Percentiles rank a stretch among this genome's conserved stretches.
These are phyloP conservation scores for Neocallimastix lanati DNA, from an alignment of 192 early-diverging fungal species.

Conservation along the genomic window DNA sequence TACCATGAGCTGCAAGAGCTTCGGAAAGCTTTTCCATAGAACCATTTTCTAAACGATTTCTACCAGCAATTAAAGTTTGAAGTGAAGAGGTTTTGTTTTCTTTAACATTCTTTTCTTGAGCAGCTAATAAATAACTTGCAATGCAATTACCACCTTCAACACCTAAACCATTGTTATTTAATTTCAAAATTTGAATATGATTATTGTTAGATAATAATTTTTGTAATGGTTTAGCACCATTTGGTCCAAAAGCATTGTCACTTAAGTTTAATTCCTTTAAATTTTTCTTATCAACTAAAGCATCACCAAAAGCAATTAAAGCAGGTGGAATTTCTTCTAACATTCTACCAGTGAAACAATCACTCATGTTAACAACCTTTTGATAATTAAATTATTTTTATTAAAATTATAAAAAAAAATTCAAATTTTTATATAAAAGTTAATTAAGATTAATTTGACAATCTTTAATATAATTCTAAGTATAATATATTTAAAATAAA, in stretches of 20 bases:
- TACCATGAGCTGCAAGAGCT: slow-evolving; percentile 59
- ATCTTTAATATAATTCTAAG: too few species aligned
- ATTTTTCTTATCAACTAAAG: slow-evolving; percentile 56
- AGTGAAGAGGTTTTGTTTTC: slow-evolving; percentile 47
- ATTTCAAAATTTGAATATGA: slow-evolving; percentile 56
- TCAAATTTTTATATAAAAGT: too few species aligned
- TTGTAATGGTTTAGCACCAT: slow-evolving; percentile 73
- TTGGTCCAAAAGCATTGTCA: slow-evolving; percentile 97
- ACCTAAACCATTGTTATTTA: slow-evolving; percentile 96
- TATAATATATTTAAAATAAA: too few species aligned
- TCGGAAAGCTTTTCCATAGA: slow-evolving; percentile 56
- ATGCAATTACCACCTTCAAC: slow-evolving; percentile 69
- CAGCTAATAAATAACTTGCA: slow-evolving; percentile 59
- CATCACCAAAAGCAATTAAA: slow-evolving; percentile 62
- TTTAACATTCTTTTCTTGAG: slow-evolving; percentile 46
- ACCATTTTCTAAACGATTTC: slow-evolving; percentile 82
- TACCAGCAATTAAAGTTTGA: slow-evolving; percentile 67
- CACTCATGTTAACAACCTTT: slow-evolving; percentile 58
- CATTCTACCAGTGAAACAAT: slow-evolving; percentile 88
- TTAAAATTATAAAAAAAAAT: too few species aligned
- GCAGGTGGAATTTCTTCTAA: slow-evolving; percentile 72
- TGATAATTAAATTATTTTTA: neutral
- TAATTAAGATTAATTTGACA: too few species aligned
- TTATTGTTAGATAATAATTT: slow-evolving; percentile 67
- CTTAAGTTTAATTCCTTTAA: slow-evolving; percentile 68